phyloP scores from a whole-genome alignment of 495 filamentous ascomycete genomes.

The Aspergillus affinis region DNA sequence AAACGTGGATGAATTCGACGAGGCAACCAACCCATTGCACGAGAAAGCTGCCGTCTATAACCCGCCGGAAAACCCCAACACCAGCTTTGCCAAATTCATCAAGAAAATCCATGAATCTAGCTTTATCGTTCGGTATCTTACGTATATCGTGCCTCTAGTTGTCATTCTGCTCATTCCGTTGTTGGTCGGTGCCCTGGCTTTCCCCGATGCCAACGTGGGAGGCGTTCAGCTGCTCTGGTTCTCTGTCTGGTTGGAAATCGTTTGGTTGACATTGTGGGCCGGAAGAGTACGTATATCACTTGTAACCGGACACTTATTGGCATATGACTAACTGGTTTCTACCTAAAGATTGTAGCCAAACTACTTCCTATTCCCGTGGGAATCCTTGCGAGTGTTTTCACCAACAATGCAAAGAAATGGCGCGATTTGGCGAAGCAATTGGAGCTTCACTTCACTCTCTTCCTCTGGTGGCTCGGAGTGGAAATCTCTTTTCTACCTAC shows the following conservation, averaged over 20 bases:
- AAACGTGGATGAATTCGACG: constrained; percentile 81
- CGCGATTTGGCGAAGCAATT: constrained; percentile 82
- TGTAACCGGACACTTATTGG: neutral
- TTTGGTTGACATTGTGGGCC: constrained; percentile 91
- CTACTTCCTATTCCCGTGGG: constrained; percentile 67
- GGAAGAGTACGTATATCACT: constrained; percentile 52
- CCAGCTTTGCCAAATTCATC: constrained; percentile 58
- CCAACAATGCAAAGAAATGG: constrained; percentile 93
- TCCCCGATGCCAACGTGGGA: constrained; percentile 65
- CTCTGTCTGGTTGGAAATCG: constrained; percentile 88
- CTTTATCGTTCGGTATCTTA: constrained; percentile 78
- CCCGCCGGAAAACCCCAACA: constrained; percentile 65
- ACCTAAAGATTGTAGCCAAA: constrained; percentile 65
- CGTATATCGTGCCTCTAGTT: constrained; percentile 79
- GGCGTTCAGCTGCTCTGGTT: constrained; percentile 86
- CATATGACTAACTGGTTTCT: neutral
- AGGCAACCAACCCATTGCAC: constrained; percentile 70
- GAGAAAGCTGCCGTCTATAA: constrained; percentile 67
- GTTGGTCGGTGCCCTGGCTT: constrained; percentile 70
- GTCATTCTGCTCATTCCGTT: constrained; percentile 76
- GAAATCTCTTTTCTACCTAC: constrained; percentile 61
- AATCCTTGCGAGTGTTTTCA: constrained; percentile 70
- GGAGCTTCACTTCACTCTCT: constrained; percentile 82
- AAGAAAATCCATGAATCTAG: constrained; percentile 72
- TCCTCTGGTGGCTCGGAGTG: constrained; percentile 89